Evolutionary conservation across 176 grass and related monocot genomes (phyloP).

Genomic region (Aechmea fasciata): DNA sequence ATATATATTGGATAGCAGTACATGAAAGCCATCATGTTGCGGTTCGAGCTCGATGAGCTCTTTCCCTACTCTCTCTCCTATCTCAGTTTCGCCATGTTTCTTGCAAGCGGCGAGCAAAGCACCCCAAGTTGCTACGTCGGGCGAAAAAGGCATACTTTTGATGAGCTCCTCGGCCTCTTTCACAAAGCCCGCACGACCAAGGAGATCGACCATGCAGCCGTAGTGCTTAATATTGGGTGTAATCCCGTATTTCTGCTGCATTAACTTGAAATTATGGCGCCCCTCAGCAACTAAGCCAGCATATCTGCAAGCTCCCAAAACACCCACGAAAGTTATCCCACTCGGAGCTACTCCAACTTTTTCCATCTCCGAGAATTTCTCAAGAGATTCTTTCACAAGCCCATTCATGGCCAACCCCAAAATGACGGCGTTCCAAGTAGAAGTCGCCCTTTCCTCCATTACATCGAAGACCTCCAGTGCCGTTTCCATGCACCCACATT

Average conservation of each 20-base stretch:
- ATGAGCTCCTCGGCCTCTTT: constrained; percentile 72
- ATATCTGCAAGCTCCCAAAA: constrained; percentile 78
- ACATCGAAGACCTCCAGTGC: constrained; percentile 67
- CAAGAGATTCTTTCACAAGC: constrained; percentile 48
- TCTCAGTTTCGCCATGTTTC: constrained; percentile 66
- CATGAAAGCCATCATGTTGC: constrained; percentile 70
- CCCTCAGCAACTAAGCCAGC: constrained; percentile 70
- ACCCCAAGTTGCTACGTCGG: constrained; percentile 79
- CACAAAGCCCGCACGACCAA: constrained; percentile 73
- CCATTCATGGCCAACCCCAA: constrained; percentile 75
- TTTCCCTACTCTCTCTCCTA: constrained; percentile 61
- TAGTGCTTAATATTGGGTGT: constrained; percentile 67
- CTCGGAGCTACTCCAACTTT: constrained; percentile 41
- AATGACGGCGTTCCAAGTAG: constrained; percentile 81
- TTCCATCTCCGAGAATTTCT: constrained; percentile 64
- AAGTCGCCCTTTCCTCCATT: constrained; percentile 42
- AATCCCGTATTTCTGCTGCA: constrained; percentile 63
- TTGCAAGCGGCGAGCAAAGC: constrained; percentile 73
- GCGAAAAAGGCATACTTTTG: constrained; percentile 65
- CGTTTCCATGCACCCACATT: constrained; percentile 53
- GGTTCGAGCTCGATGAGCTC: constrained; percentile 66
- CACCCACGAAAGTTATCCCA: constrained; percentile 82
- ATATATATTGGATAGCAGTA: constrained; percentile 83
- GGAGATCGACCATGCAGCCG: constrained; percentile 92
- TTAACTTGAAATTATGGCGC: constrained; percentile 57